Base-by-base conservation (phyloP, 495 filamentous ascomycete species). In the Xylaria flabelliformis region DNA sequence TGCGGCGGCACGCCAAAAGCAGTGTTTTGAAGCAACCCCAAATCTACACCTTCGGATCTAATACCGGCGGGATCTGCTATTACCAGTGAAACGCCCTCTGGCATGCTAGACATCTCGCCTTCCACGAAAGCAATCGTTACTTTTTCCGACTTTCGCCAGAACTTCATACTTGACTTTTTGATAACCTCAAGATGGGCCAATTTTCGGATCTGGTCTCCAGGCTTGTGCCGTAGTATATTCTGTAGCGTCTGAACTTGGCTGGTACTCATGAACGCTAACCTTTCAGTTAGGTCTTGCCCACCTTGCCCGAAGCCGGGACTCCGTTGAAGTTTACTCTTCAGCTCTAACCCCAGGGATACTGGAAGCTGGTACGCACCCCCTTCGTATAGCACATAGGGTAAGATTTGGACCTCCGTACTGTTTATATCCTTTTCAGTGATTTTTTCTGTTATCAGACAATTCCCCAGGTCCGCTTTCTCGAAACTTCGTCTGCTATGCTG, bases 301-400 rank as follows among this genome's bases (percentile, higher is more conserved):
- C n/a, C n/a, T n/a, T n/a, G n/a, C n/a, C n/a, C 26, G 24, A 17
- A 10, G 24, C 10, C 6, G 13, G n/a, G 13, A 15, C 19, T 50
- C 46, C 46, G 1, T 8, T 21, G 46, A 5, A 50, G 19, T n/a
- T 50, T 50, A 17, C 46, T 50, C 19, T 50, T 50, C 5, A 50
- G 4, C 2, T 50, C 46, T 21, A 50, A 50, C 15, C 36, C 36
- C 36, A 39, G 36, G 36, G 36, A 59, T 17, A 39, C 32, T 36
- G 29, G 59, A 17, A 63, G 59, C 5, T 39, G 59, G 34, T 63
- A 63, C n/a, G 59, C 59, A 5, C 59, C 55, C 32, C 24, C 55
- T 19, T 59, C 55, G 6, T 59, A 32, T 59, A 59, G 12, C 55
- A 59, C 55, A n/a, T 59, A 59, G 12, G 55, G 55, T 29, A 59